Conservation (phyloP, 495 filamentous ascomycete species). For the Astrothelium subdiscretum region DNA sequence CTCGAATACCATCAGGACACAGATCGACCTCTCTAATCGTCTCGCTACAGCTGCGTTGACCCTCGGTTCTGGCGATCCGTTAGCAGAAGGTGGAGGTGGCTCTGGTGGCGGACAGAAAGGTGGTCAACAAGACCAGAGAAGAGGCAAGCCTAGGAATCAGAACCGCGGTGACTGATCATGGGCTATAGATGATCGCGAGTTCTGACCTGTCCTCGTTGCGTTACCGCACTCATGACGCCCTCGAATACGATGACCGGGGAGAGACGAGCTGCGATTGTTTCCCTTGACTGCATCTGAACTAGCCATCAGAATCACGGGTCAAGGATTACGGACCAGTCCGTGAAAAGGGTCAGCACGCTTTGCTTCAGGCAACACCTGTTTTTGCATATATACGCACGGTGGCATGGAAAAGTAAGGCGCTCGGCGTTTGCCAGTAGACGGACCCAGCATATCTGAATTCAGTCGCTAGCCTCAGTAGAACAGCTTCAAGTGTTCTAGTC, state of each 20-base stretch:
- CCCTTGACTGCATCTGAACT: too few species aligned
- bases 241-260: neutral
- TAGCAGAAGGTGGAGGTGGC: constrained; percentile 8
- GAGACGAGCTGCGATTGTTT: neutral
- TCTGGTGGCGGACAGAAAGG: constrained; percentile 13
- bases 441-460: neutral
- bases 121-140: constrained; percentile 2
- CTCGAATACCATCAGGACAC: constrained; percentile 95
- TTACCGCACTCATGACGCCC: neutral
- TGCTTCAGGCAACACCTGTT: neutral
- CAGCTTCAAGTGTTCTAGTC: neutral
- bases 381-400: neutral
- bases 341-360: neutral
- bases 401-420: constrained; percentile 1
- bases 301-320: too few species aligned
- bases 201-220: neutral
- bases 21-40: constrained; percentile 94
- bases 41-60: constrained; percentile 76
- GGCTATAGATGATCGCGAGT: neutral
- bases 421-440: neutral
- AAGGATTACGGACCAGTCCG: neutral
- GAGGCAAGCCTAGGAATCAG: constrained; percentile 1
- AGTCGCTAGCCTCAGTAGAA: neutral
- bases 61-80: constrained; percentile 26
- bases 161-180: neutral